phyloP scores from a whole-genome alignment of 441 rosid species.

The Breynia disticha region DNA sequence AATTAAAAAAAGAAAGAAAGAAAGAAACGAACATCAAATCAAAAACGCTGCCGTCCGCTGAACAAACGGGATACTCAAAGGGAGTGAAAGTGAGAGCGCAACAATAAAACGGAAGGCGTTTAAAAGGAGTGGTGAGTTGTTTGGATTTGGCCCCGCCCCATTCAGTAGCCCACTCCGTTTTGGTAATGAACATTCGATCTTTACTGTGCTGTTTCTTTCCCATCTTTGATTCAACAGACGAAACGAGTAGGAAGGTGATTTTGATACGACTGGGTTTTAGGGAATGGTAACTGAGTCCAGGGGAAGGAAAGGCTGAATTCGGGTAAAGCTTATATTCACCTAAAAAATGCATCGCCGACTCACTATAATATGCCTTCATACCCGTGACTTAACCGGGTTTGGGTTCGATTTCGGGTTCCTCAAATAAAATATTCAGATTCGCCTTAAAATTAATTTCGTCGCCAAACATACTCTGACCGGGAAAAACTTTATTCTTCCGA shows the following conservation, averaged over 20 bases:
- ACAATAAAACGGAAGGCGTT: conserved; percentile 91
- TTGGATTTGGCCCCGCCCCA: conserved; percentile 98
- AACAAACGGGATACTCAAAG: conserved; percentile 68
- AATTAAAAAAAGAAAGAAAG: neutral
- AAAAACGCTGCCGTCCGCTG: conserved; percentile 79
- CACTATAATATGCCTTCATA: no score
- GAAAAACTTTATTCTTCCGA: no score
- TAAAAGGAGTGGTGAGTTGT: conserved; percentile 67
- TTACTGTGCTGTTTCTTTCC: conserved; percentile 97
- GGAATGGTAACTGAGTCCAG: no score
- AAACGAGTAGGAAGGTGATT: neutral
- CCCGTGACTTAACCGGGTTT: no score
- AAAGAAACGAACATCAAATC: conserved; percentile 52
- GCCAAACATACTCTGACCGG: no score
- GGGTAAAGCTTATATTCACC: no score
- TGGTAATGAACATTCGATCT: conserved; percentile 85
- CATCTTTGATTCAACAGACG: conserved; percentile 30
- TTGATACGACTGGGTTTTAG: conserved; percentile 14
- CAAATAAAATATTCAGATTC: no score
- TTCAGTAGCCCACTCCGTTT: conserved; percentile 96
- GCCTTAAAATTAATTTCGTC: no score
- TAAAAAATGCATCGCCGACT: no score
- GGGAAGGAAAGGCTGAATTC: no score
- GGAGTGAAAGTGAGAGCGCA: conserved; percentile 97
- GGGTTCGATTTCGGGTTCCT: no score